These are phyloP conservation scores for barley (Hordeum vulgare) DNA, from an alignment of 176 grass and related monocot species.

Conservation along the genomic window DNA sequence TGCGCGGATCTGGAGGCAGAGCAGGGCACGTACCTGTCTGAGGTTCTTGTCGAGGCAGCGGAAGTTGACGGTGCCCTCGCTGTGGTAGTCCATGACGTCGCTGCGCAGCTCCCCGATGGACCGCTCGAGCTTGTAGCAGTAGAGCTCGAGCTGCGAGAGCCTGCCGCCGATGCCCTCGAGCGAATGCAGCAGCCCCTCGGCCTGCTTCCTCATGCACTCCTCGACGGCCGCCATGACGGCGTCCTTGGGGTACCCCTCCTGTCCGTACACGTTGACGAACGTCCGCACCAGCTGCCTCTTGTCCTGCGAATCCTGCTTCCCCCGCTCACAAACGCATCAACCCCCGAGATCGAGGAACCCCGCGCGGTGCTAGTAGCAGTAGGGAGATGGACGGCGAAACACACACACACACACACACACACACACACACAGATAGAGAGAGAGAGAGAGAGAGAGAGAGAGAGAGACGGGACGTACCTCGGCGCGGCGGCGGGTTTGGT, in stretches of 20 bases:
- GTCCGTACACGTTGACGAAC: conserved; percentile 61
- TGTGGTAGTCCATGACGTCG: conserved; percentile 82
- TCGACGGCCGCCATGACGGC: conserved; percentile 64
- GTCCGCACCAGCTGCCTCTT: conserved; percentile 46
- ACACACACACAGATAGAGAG: too few species aligned
- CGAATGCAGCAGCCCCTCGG: conserved; percentile 66
- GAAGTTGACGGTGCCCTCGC: conserved; percentile 59
- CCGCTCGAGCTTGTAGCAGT: conserved; percentile 85
- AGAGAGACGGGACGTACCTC: not conserved
- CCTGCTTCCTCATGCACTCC: conserved; percentile 93
- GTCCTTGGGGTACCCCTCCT: conserved; percentile 48
- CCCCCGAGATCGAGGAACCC: not conserved
- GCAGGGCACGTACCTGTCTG: conserved; percentile 47
- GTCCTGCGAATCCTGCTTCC: conserved; percentile 52
- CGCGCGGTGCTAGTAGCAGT: not conserved
- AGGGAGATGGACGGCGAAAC: not conserved
- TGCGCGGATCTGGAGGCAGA: not conserved
- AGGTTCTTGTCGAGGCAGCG: conserved; percentile 79
- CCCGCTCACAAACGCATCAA: not conserved
- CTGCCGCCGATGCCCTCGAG: conserved; percentile 78
- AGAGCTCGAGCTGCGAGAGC: conserved; percentile 86
- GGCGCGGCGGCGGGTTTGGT: conserved; percentile 26
- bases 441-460: too few species aligned
- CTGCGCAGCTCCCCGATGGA: conserved; percentile 78
- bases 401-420: too few species aligned